Base-by-base conservation (phyloP, 208 protist genomes). In the Phytomonas francai region DNA sequence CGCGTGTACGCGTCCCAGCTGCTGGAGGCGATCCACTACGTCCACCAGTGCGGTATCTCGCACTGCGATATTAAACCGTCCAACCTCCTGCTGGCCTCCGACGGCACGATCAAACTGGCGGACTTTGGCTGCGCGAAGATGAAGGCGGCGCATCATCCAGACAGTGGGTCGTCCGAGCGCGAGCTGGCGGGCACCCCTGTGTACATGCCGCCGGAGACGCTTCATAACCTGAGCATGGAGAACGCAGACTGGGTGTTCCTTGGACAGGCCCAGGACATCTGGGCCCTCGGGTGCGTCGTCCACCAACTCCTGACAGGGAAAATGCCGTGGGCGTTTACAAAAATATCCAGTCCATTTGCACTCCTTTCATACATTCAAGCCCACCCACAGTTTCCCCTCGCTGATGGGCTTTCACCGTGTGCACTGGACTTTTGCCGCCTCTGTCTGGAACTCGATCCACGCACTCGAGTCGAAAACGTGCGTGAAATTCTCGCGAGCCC, bases 261-360 rank as follows among this genome's bases (percentile, higher is more conserved):
- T 16, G 68, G 68, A 9, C 67, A 63, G 33, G 77, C 77, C 42
- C 72, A 77, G 69, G 97, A 99, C 68, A 97, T 99, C 70, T 99
- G 97, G 97, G 92, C 88, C 0, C 68, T 98, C 19, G 97, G 97
- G 1, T 99, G 97, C 76, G 98, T 98, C 58, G 65, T 98, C n/a
- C 94, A 79, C 8, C 97, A 99, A 68, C 67, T 98, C 2, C 80
- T 93, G 63, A 81, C 78, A 8, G 88, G 68, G 11, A 56, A 69
- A 42, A 39, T 36, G 28, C 77, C 77, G 28, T 81, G 77, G 77
- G 32, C 29, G 22, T 31, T 39, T 1, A 8, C 63, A 39, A 31
- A 45, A 64, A 25, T 67, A 39, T 32, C 65, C 42, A 75, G 39
- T 29, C 76, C 76, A 9, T 77, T 70, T 64, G 67, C 71, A 5